Conservation (phyloP, 306 rosid species). For the Cucumis sativus region DNA sequence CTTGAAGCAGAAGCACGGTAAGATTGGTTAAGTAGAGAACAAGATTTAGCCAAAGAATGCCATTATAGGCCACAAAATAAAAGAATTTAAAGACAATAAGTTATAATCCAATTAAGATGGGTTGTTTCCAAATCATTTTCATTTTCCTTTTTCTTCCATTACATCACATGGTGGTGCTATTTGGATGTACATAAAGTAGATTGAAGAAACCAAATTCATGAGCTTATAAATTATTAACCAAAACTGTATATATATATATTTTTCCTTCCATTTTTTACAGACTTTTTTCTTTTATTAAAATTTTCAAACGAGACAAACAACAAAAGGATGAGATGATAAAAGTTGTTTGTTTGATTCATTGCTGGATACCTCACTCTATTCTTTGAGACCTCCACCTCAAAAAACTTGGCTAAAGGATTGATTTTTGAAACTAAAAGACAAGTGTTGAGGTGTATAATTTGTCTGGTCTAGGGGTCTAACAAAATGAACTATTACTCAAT, state of each 20-base stretch:
- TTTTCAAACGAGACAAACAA: neutral
- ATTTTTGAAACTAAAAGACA: neutral
- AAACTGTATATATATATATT: no score
- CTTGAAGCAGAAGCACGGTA: no score
- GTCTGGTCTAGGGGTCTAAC: neutral
- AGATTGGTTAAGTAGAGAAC: neutral
- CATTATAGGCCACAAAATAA: neutral
- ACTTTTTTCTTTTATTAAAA: no score
- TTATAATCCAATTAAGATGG: neutral
- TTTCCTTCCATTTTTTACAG: no score
- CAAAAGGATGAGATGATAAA: neutral
- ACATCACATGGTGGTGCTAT: neutral
- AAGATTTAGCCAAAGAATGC: neutral
- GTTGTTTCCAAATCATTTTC: neutral
- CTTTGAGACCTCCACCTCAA: neutral
- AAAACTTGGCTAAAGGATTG: neutral
- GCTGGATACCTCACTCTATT: neutral
- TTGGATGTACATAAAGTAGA: neutral
- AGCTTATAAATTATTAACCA: neutral
- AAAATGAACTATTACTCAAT: no score
- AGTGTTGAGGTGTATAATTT: no score
- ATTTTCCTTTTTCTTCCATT: neutral
- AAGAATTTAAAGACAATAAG: neutral
- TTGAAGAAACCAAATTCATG: neutral
- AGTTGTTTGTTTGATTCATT: neutral